Evolutionary conservation across 805 yeast species (phyloP).

Genomic region (Ogataea ramenticola): DNA sequence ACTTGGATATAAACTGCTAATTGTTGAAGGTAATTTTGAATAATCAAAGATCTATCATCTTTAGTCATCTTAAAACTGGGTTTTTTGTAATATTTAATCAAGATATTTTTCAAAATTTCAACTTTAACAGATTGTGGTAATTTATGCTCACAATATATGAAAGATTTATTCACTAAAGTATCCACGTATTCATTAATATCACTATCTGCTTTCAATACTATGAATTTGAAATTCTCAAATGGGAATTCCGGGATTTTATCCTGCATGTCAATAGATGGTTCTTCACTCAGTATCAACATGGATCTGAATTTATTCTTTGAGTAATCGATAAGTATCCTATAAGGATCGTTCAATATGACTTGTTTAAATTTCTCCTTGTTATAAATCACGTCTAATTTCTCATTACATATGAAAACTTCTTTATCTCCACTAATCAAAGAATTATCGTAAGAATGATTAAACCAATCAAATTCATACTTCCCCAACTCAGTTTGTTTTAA

Average conservation of each 20-base stretch:
- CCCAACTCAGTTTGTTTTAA: slow-evolving; percentile 24
- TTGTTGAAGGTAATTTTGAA: slow-evolving; percentile 38
- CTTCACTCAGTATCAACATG: slow-evolving; percentile 44
- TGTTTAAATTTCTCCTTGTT: slow-evolving; percentile 38
- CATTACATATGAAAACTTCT: slow-evolving; percentile 8
- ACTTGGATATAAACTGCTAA: slow-evolving; percentile 60
- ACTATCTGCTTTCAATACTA: slow-evolving; percentile 33
- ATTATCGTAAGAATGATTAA: background rate
- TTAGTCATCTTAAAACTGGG: slow-evolving; percentile 20
- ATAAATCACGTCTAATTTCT: slow-evolving; percentile 49
- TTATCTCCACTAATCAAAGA: background rate
- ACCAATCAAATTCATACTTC: slow-evolving; percentile 15
- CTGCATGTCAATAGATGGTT: slow-evolving; percentile 32
- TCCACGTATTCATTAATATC: slow-evolving; percentile 38
- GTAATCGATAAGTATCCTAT: slow-evolving; percentile 61
- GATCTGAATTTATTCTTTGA: slow-evolving; percentile 60
- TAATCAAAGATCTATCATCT: slow-evolving; percentile 37
- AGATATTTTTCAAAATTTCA: slow-evolving; percentile 28
- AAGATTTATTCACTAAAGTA: slow-evolving; percentile 35
- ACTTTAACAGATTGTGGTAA: slow-evolving; percentile 31
- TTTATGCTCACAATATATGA: slow-evolving; percentile 51
- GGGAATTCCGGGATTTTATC: slow-evolving; percentile 16
- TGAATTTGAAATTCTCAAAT: slow-evolving; percentile 25
- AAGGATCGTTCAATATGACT: slow-evolving; percentile 44
- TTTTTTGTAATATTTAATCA: background rate